Evolutionary conservation across 192 early-diverging fungal species (phyloP), one percentile per base, ranked within the genome.

Genomic region (Cetraspora pellucida): DNA sequence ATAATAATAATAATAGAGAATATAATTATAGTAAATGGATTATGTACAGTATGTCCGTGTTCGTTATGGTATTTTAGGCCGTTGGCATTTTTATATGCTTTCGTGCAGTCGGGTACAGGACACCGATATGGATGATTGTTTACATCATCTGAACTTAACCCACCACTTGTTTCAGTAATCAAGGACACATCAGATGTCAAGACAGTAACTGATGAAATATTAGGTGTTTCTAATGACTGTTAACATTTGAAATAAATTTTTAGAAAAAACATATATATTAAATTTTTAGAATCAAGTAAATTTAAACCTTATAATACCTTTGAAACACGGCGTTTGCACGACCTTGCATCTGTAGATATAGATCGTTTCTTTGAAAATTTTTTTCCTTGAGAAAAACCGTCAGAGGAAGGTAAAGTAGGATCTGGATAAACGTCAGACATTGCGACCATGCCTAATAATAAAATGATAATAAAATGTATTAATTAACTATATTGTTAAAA

Each of bases 11-110:
- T 27, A 27, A 8, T 25, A 68, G 27, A 27, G 0, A 49, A 27
- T 14, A 27, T 10, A 59, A 21, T 23, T 59, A 21, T 10, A 17
- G 16, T 37, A 37, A 0, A 68, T 27, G 45, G 14, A 60, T 21
- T 28, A 60, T 64, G 46, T 10, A 21, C 17, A 16, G 43, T 87
- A 81, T 99, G 97, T 19, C 96, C 96, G 79, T 99, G 97, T 72
- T 93, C 87, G 78, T 97, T 94, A 81, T 98, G 97, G 87, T 99
- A 98, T 82, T 99, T 99, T 65, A 98, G 88, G 10, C 97, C 97
- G 66, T 97, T 97, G 30, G 97, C 96, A 83, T 99, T 99, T 85
- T 99, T 99, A 87, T 99, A 99, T 9, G 95, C 90, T 83, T 98
- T 98, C 71, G 89, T 90, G 85, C 97, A 98, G 8, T 95, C 95